Evolutionary conservation across 2,329 filamentous ascomycete species (phyloP).

Genomic region (Alternaria viburni): DNA sequence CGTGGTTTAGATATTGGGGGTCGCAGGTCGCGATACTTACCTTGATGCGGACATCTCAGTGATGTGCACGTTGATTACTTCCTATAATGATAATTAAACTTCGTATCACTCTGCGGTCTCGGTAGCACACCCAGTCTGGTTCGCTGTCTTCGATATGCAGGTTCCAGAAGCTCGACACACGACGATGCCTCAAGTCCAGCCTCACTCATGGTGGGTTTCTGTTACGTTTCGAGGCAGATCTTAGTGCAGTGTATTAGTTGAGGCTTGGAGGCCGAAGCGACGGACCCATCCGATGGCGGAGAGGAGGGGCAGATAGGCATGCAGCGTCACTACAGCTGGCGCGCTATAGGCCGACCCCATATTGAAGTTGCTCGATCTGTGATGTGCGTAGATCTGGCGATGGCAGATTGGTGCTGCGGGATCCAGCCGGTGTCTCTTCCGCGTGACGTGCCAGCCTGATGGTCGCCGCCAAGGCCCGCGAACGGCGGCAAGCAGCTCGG

Average conservation of each 20-base stretch:
- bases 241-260: constrained; percentile 34
- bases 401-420: background rate
- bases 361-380: background rate
- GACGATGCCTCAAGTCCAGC: background rate
- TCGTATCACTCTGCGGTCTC: background rate
- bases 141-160: background rate
- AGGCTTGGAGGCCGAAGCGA: constrained; percentile 4
- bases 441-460: constrained; percentile 1
- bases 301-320: constrained; percentile 17
- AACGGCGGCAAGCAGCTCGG: constrained; percentile 23
- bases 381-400: constrained; percentile 1
- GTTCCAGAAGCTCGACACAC: background rate
- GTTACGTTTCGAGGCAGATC: constrained; percentile 29
- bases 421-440: constrained; percentile 1
- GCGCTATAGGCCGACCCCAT: background rate
- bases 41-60: background rate
- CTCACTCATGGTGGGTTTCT: constrained; percentile 20
- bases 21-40: background rate
- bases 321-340: background rate
- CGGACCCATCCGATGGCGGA: constrained; percentile 27
- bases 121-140: background rate
- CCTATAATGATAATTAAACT: background rate
- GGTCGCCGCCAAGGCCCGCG: constrained; percentile 25
- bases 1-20: background rate
- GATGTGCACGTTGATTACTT: background rate